Evolutionary conservation across 23 red algal genomes (phyloP).

Genomic region (Gracilaria vermiculophylla): DNA sequence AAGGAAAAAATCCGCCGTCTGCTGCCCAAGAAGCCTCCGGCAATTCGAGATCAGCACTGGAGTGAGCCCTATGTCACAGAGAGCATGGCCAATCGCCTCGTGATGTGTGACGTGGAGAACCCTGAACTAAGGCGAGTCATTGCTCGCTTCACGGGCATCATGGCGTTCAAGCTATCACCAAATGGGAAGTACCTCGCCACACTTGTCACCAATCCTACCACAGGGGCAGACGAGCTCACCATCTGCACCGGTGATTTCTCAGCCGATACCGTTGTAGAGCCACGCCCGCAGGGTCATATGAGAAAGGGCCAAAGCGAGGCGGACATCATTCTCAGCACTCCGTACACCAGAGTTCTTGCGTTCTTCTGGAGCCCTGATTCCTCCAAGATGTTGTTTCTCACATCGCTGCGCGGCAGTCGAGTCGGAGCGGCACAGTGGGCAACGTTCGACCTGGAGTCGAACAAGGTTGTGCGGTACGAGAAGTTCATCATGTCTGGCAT

Average conservation of each 20-base stretch:
- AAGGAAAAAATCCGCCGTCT: slow-evolving; percentile 29
- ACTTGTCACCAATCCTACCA: slow-evolving; percentile 60
- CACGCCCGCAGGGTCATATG: not conserved
- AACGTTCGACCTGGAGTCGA: slow-evolving; percentile 48
- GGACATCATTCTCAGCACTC: slow-evolving; percentile 68
- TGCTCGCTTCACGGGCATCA: slow-evolving; percentile 37
- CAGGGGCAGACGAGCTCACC: slow-evolving; percentile 67
- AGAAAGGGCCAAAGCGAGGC: not conserved
- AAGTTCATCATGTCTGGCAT: slow-evolving; percentile 63
- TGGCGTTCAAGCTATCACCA: slow-evolving; percentile 62
- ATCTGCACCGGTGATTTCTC: slow-evolving; percentile 57
- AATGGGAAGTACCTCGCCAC: slow-evolving; percentile 49
- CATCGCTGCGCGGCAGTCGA: slow-evolving; percentile 36
- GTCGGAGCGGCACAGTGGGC: slow-evolving; percentile 65
- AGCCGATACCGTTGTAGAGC: slow-evolving; percentile 41
- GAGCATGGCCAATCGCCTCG: slow-evolving; percentile 8
- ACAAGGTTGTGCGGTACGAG: slow-evolving; percentile 60
- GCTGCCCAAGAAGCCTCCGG: slow-evolving; percentile 16
- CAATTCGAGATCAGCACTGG: slow-evolving; percentile 9
- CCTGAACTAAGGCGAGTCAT: slow-evolving; percentile 38
- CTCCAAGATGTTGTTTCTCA: slow-evolving; percentile 60
- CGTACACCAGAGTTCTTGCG: slow-evolving; percentile 50
- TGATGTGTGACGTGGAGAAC: slow-evolving; percentile 59
- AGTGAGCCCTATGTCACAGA: slow-evolving; percentile 8
- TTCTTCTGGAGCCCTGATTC: slow-evolving; percentile 79